phyloP scores from a whole-genome alignment of 805 yeast species.

The Metschnikowia gelsemii region DNA sequence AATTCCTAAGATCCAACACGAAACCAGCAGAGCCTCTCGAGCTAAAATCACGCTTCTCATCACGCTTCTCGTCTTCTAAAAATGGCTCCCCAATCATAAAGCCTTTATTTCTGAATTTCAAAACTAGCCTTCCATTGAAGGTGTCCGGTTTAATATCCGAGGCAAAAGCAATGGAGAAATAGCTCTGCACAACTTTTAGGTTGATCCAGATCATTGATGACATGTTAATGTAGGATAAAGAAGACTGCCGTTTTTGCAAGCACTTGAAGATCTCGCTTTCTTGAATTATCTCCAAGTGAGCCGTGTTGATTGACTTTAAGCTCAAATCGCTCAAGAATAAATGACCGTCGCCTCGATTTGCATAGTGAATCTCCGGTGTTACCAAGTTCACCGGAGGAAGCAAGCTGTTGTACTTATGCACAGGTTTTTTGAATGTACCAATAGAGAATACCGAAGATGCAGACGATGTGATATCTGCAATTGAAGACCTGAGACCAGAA shows the following conservation, averaged over 20 bases:
- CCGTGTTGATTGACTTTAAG: constrained; percentile 37
- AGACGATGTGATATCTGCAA: constrained; percentile 10
- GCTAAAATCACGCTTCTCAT: background rate
- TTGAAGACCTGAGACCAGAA: background rate
- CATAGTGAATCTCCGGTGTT: constrained; percentile 26
- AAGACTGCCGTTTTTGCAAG: constrained; percentile 13
- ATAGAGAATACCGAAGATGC: constrained; percentile 24
- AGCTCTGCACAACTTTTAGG: constrained; percentile 36
- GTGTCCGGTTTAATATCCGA: constrained; percentile 3
- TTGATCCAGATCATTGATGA: constrained; percentile 50
- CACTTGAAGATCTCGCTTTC: constrained; percentile 32
- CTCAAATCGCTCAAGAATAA: constrained; percentile 42
- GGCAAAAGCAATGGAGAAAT: constrained; percentile 22
- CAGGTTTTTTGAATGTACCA: constrained; percentile 29
- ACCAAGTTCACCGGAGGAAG: constrained; percentile 35
- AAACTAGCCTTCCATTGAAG: constrained; percentile 10
- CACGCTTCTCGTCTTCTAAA: background rate
- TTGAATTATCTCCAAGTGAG: constrained; percentile 30
- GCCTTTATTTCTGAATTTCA: constrained; percentile 7
- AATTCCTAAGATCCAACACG: constrained; percentile 40
- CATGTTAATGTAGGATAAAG: constrained; percentile 40
- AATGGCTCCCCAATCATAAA: constrained; percentile 7
- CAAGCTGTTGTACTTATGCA: constrained; percentile 37
- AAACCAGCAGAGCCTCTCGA: background rate
- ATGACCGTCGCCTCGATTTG: constrained; percentile 27